These are phyloP conservation scores for Cenchrus purpureus DNA, from an alignment of 176 grass and related monocot genomes.

Conservation along the genomic window DNA sequence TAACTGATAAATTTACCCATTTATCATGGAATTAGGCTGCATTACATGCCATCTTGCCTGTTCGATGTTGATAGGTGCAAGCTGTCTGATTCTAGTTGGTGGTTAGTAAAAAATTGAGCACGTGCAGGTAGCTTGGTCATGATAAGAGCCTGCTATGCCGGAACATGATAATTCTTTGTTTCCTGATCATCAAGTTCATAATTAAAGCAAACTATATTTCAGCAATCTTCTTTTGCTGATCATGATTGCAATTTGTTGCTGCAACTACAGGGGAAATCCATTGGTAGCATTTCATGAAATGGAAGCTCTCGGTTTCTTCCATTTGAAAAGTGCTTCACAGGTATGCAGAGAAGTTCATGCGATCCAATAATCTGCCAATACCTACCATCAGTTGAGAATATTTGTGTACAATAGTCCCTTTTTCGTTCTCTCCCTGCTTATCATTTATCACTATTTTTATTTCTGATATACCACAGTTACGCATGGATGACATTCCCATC, in stretches of 20 bases:
- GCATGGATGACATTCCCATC: conserved; percentile 83
- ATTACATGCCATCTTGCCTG: not conserved
- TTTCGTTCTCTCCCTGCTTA: conserved; percentile 16
- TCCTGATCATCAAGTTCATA: not conserved
- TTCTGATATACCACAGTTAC: conserved; percentile 51
- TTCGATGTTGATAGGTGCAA: not conserved
- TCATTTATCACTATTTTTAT: conserved; percentile 15
- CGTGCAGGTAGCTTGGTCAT: not conserved
- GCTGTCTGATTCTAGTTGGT: not conserved
- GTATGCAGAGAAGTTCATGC: conserved; percentile 36
- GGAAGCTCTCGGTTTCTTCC: conserved; percentile 63
- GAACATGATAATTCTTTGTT: not conserved
- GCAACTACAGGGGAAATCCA: conserved; percentile 55
- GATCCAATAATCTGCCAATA: conserved; percentile 10
- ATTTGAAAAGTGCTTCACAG: conserved; percentile 83
- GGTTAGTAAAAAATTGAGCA: conserved; percentile 5
- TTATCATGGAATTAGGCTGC: conserved; percentile 16
- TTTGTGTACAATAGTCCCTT: not conserved
- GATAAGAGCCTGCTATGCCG: not conserved
- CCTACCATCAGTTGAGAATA: conserved; percentile 1
- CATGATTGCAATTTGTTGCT: conserved; percentile 11
- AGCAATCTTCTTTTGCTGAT: not conserved
- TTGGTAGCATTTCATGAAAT: conserved; percentile 34
- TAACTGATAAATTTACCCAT: not conserved
- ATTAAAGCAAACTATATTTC: not conserved